A percentile compares a stretch with the other conserved stretches of the same genome.
Evolutionary conservation across 116 monocot species (phyloP).

Genomic region (Papilionanthe hybrid): DNA sequence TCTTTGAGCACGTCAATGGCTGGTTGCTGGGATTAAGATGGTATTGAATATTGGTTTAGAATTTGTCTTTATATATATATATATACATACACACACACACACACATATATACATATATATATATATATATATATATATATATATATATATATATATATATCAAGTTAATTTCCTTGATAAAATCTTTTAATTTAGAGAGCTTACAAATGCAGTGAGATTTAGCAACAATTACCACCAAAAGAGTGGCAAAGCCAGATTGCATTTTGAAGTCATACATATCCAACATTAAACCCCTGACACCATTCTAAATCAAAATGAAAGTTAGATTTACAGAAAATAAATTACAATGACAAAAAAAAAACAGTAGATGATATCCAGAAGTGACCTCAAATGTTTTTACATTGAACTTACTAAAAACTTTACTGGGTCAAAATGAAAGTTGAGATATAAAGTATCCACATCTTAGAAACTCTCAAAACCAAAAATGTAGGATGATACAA

Average conservation of each 20-base stretch:
- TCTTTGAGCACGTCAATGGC: constrained; percentile 64
- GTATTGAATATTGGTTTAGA: neutral
- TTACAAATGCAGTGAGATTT: constrained; percentile 84
- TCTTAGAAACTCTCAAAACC: too few relatives aligned
- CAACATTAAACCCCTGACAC: constrained; percentile 83
- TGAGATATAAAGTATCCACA: too few relatives aligned
- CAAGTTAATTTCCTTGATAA: too few relatives aligned
- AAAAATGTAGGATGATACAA: too few relatives aligned
- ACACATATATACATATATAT: too few relatives aligned
- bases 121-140: too few relatives aligned
- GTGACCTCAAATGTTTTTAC: too few relatives aligned
- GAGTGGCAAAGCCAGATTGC: constrained; percentile 93
- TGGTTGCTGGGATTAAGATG: constrained; percentile 42
- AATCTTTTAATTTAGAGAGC: constrained; percentile 1
- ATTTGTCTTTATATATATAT: neutral
- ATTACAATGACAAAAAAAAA: neutral
- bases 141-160: too few relatives aligned
- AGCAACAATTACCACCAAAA: constrained; percentile 56
- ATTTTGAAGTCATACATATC: constrained; percentile 84
- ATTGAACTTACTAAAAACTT: too few relatives aligned
- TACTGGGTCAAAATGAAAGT: neutral
- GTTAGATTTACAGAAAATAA: too few relatives aligned
- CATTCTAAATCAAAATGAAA: constrained; percentile 47
- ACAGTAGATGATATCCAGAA: too few relatives aligned
- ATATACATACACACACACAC: constrained; percentile 18